Evolutionary conservation across 805 yeast species (phyloP).

Genomic region (Metschnikowia anglica): DNA sequence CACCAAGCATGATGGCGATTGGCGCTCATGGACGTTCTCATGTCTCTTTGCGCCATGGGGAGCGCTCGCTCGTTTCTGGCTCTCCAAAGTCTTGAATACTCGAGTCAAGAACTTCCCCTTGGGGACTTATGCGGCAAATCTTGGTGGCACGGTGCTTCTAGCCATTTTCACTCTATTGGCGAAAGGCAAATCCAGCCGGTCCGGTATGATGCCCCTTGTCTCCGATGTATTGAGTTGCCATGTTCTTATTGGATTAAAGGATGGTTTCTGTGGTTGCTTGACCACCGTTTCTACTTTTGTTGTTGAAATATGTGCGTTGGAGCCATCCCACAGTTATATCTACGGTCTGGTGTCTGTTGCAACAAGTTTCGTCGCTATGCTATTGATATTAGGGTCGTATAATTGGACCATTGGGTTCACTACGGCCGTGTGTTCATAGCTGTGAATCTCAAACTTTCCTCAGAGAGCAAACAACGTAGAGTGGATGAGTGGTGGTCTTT

Average conservation of each 20-base stretch:
- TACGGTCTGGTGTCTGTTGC: constrained; percentile 54
- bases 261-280: constrained; percentile 70
- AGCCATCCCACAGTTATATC: constrained; percentile 37
- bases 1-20: constrained; percentile 33
- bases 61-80: constrained; percentile 54
- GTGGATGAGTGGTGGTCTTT: no score
- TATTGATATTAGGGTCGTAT: constrained; percentile 69
- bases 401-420: constrained; percentile 60
- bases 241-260: constrained; percentile 51
- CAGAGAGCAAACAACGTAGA: no score
- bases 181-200: constrained; percentile 39
- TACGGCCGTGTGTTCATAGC: constrained; percentile 23
- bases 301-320: constrained; percentile 52
- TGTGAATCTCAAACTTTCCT: neutral
- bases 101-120: constrained; percentile 47
- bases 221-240: constrained; percentile 43
- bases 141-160: constrained; percentile 45
- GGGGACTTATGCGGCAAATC: constrained; percentile 52
- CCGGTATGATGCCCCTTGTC: constrained; percentile 27
- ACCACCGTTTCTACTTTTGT: constrained; percentile 80
- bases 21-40: constrained; percentile 72
- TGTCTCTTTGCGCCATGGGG: constrained; percentile 73
- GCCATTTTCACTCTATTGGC: constrained; percentile 43
- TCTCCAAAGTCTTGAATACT: constrained; percentile 52
- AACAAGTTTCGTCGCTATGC: constrained; percentile 46